Percentiles rank a stretch among this genome's conserved stretches.
phyloP scores from a whole-genome alignment of 2,329 filamentous ascomycete species.

The Talaromyces sp. region DNA sequence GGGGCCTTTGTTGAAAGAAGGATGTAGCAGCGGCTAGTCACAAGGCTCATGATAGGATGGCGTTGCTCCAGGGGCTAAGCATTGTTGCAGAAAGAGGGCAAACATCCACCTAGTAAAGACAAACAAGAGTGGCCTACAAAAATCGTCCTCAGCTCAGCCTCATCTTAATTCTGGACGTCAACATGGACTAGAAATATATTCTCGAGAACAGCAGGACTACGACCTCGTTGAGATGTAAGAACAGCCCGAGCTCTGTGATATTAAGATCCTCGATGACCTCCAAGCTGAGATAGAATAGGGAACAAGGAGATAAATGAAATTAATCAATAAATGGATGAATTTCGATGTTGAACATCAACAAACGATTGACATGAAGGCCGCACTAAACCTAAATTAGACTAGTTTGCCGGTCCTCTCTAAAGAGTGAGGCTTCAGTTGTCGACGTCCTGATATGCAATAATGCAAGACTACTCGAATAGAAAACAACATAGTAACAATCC shows the following conservation, averaged over 20 bases:
- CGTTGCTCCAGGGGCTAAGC: neutral
- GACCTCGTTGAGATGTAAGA: neutral
- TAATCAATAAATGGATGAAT: neutral
- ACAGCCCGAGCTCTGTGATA: too few species aligned
- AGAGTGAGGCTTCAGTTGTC: neutral
- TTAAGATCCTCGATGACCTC: neutral
- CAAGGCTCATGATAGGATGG: neutral
- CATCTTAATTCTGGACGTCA: neutral
- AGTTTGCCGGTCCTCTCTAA: neutral
- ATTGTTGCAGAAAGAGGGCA: neutral
- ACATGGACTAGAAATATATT: neutral
- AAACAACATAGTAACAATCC: neutral
- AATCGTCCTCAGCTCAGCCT: neutral
- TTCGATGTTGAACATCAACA: constrained; percentile 3
- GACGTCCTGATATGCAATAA: neutral
- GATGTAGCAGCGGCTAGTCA: neutral
- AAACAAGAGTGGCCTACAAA: neutral
- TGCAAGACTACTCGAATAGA: neutral
- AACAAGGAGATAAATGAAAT: neutral
- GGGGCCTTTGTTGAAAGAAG: neutral
- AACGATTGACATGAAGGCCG: neutral
- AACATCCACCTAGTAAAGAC: neutral
- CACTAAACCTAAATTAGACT: neutral
- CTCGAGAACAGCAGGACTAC: neutral
- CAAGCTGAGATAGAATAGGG: neutral